Base-by-base conservation (phyloP, 2,329 filamentous ascomycete genomes). In the Neoscytalidium dimidiatum region DNA sequence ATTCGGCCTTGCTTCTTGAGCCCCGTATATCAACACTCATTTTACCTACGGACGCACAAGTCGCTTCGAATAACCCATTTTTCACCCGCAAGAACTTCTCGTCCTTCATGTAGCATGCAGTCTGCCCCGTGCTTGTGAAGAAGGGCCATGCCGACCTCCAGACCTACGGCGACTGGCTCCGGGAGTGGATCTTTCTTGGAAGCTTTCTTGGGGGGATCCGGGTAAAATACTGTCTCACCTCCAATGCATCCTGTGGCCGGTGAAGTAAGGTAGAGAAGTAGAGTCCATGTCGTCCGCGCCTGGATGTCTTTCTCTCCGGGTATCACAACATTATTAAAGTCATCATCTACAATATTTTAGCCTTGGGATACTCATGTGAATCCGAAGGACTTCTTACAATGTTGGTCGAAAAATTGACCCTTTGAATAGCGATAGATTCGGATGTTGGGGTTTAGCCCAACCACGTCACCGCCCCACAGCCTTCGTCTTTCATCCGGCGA, bases 11-110 rank as follows among this genome's bases (percentile, higher is more conserved):
- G 13, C 3, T 17, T 41, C 14, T 11, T 14, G 38, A 11, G 11
- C 14, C 4, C n/a, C 7, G 14, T 11, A 23, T 13, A n/a, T 48
- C 19, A 11, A 11, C 6, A 9, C 9, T 48, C 11, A 11, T 26
- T 48, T 26, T 61, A 88, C 67, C 84, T 80, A 68, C 77, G 83
- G 14, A 93, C 84, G 72, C 90, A 92, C 46, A 97, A 78, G 81
- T 97, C 94, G 68, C 90, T 96, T 69, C 93, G 83, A 66, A 97
- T 85, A 66, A 97, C 89, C 93, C 93, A 97, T 78, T 97, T 97
- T 80, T 96, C 92, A 9, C 93, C 93, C 46, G 85, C 83, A 1
- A 80, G 84, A 0, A 97, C 93, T 74, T 96, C 89, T 65, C 86
- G 85, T 0, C 93, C 93, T 77, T 97, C 93, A 77, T 97, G 94